These are phyloP conservation scores for Ophiostoma quercus DNA, from an alignment of 2,329 filamentous ascomycete species.

Conservation along the genomic window DNA sequence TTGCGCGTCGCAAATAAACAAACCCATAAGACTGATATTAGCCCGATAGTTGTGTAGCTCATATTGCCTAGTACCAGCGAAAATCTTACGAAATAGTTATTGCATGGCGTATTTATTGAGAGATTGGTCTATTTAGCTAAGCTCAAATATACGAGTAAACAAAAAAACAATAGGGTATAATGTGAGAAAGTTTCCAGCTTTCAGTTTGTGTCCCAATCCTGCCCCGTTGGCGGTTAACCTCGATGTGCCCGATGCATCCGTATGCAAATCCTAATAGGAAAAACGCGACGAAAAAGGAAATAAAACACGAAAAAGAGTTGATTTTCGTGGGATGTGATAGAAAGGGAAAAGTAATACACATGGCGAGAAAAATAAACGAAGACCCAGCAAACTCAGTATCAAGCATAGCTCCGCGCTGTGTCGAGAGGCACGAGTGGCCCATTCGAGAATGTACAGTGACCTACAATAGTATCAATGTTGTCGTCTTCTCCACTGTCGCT, in stretches of 20 bases:
- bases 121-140: too few relatives aligned
- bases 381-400: background rate
- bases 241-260: background rate
- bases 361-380: background rate
- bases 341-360: background rate
- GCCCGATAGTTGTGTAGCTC: too few relatives aligned
- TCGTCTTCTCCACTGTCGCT: constrained; percentile 9
- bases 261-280: background rate
- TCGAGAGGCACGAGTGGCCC: constrained; percentile 36
- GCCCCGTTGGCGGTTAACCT: background rate
- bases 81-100: background rate
- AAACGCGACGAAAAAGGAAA: background rate
- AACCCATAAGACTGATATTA: too few relatives aligned
- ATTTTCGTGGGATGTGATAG: too few relatives aligned
- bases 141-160: background rate
- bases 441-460: constrained; percentile 44
- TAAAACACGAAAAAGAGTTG: background rate
- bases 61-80: too few relatives aligned
- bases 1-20: too few relatives aligned
- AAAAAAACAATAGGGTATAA: constrained; percentile 3
- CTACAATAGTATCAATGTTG: constrained; percentile 29
- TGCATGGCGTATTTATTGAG: too few relatives aligned
- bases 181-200: background rate
- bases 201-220: background rate
- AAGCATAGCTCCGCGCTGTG: constrained; percentile 39